Evolutionary conservation across 2,329 filamentous ascomycete species (phyloP).

Genomic region (Neocucurbitaria cava): DNA sequence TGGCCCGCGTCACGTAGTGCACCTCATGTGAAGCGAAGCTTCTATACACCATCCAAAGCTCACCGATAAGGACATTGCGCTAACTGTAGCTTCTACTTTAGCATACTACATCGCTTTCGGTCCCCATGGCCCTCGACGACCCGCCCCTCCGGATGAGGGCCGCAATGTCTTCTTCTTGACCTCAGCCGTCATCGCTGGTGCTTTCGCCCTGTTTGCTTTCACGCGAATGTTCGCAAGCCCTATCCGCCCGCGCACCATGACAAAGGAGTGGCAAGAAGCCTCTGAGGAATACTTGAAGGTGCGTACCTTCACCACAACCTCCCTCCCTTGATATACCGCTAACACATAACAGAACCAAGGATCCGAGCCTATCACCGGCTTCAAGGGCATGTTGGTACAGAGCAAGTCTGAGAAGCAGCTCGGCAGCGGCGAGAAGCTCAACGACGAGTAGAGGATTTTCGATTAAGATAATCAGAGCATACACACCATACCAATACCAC

Average conservation of each 20-base stretch:
- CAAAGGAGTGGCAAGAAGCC: slow-evolving; percentile 94
- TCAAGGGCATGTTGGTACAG: slow-evolving; percentile 51
- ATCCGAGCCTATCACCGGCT: slow-evolving; percentile 48
- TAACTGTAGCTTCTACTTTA: slow-evolving; percentile 54
- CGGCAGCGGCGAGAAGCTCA: slow-evolving; percentile 32
- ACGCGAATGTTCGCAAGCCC: slow-evolving; percentile 74
- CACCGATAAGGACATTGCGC: slow-evolving; percentile 21
- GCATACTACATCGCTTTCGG: slow-evolving; percentile 99
- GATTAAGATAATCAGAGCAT: slow-evolving; percentile 28
- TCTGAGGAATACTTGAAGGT: slow-evolving; percentile 95
- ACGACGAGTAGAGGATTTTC: slow-evolving; percentile 41
- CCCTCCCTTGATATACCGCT: slow-evolving; percentile 9
- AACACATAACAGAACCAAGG: slow-evolving; percentile 43
- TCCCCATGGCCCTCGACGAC: slow-evolving; percentile 89
- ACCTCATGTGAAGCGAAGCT: slow-evolving; percentile 11
- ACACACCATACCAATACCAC: slow-evolving; percentile 39
- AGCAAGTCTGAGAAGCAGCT: slow-evolving; percentile 46
- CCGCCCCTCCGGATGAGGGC: slow-evolving; percentile 82
- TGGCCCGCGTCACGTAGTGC: slow-evolving; percentile 22
- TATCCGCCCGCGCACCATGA: slow-evolving; percentile 81
- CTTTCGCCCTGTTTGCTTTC: slow-evolving; percentile 73
- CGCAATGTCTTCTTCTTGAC: slow-evolving; percentile 80
- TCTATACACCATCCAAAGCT: slow-evolving; percentile 12
- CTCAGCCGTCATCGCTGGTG: slow-evolving; percentile 69
- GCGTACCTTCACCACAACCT: slow-evolving; percentile 46